Base-by-base conservation (phyloP, 768 basidiomycete genomes). In the Pholiota microspora region DNA sequence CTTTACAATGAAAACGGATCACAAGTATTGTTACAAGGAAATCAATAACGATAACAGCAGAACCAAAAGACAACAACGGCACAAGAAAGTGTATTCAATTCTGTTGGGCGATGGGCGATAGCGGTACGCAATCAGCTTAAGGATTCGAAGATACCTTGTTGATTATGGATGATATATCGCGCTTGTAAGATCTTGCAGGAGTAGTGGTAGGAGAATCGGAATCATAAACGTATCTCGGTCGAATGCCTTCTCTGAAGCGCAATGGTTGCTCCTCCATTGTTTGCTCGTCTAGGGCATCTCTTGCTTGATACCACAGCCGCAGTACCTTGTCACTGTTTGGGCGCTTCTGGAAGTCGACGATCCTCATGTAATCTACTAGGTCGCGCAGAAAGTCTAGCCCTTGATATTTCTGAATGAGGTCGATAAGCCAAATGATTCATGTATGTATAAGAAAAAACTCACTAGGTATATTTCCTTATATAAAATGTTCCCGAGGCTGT, bases 401-500 rank as follows among this genome's bases (percentile, higher is more conserved):
- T 47, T 63, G 42, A 49, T 67, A 67, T 57, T 61, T 64, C 64
- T 67, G 44, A 16, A 38, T 31, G 40, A 28, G n/a, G 7, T n/a
- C n/a, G n/a, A n/a, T n/a, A n/a, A n/a, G n/a, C n/a, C n/a, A n/a
- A n/a, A n/a, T n/a, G n/a, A n/a, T n/a, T n/a, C n/a, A n/a, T n/a
- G n/a, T n/a, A n/a, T n/a, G n/a, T n/a, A n/a, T n/a, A 23, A 52
- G 32, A 21, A 31, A 7, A 29, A 12, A 34, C 59, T 12, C 51
- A 67, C 71, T 55, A 61, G 45, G 28, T 62, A 62, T 27, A 71
- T 52, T 35, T 67, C 62, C 48, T 64, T 66, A 42, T 57, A 52
- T 10, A 70, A 61, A 12, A 67, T 62, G 35, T 70, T 70, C 29
- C 63, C 69, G 7, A 65, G 57, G 6, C 66, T 70, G 47, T 66